These are phyloP conservation scores for Luvunga scandens DNA, from an alignment of 345 rosid genomes.

Conservation along the genomic window DNA sequence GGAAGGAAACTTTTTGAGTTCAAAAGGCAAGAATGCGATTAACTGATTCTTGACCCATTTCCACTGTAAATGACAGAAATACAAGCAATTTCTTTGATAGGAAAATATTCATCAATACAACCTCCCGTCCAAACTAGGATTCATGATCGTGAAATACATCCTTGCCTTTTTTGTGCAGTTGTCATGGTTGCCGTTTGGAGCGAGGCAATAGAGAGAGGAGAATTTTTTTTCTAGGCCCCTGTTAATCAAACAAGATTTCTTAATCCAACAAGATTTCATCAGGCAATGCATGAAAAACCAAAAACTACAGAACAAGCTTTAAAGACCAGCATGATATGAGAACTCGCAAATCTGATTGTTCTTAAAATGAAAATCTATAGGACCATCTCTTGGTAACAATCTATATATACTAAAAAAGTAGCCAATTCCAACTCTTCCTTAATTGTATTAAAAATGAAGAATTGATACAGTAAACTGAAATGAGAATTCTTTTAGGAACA, in stretches of 20 bases:
- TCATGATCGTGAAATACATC: neutral
- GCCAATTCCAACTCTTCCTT: neutral
- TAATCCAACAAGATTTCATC: slow-evolving; percentile 18
- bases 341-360: neutral
- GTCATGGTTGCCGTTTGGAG: slow-evolving; percentile 42
- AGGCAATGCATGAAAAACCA: neutral
- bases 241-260: slow-evolving; percentile 26
- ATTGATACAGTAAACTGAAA: neutral
- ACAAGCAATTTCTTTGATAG: neutral
- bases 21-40: slow-evolving; percentile 7
- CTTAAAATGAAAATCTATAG: neutral
- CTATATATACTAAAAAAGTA: neutral
- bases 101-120: neutral
- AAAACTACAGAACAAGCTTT: neutral
- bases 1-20: neutral
- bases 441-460: neutral
- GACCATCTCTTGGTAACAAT: neutral
- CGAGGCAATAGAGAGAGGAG: slow-evolving; percentile 67
- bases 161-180: neutral
- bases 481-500: neutral
- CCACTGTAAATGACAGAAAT: neutral
- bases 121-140: slow-evolving; percentile 1
- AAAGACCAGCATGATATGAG: neutral
- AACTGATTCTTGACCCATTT: slow-evolving; percentile 2
- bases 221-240: slow-evolving; percentile 98